phyloP scores from a whole-genome alignment of 768 basidiomycete genomes.

The Tricholoma hemisulphureum region DNA sequence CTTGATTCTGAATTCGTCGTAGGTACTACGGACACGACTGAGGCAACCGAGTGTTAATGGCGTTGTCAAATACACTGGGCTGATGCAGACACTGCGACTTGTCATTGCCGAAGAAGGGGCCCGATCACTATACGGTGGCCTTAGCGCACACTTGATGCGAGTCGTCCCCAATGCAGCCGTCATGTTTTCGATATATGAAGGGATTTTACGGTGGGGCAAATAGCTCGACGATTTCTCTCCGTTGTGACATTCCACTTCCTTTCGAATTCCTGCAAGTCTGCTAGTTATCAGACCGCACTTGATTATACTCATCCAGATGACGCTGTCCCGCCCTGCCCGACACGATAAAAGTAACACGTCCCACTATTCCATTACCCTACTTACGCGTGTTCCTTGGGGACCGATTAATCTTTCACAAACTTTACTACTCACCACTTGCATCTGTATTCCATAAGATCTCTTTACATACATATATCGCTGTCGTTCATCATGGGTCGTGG shows the following conservation, averaged over 20 bases:
- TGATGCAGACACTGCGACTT: conserved; percentile 79
- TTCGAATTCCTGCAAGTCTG: neutral
- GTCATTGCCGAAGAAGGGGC: conserved; percentile 90
- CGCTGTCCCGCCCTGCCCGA: neutral
- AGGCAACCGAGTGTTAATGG: conserved; percentile 84
- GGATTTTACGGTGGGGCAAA: conserved; percentile 61
- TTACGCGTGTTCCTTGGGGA: neutral
- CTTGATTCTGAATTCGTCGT: neutral
- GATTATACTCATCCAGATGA: neutral
- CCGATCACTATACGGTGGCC: conserved; percentile 82
- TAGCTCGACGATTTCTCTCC: neutral
- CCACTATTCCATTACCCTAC: neutral
- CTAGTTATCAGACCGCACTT: neutral
- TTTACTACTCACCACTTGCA: neutral
- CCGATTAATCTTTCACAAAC: neutral
- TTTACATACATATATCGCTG: conserved; percentile 1
- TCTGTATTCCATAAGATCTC: neutral
- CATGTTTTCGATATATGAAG: conserved; percentile 96
- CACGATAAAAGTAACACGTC: neutral
- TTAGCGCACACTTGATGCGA: conserved; percentile 93
- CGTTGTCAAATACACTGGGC: conserved; percentile 79
- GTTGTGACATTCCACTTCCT: neutral
- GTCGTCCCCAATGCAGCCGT: conserved; percentile 97
- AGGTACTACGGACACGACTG: conserved; percentile 91
- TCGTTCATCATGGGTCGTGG: no score